Evolutionary conservation across 2,329 filamentous ascomycete species (phyloP), one percentile per base, ranked within the genome.

Genomic region (Fusarium sp.): DNA sequence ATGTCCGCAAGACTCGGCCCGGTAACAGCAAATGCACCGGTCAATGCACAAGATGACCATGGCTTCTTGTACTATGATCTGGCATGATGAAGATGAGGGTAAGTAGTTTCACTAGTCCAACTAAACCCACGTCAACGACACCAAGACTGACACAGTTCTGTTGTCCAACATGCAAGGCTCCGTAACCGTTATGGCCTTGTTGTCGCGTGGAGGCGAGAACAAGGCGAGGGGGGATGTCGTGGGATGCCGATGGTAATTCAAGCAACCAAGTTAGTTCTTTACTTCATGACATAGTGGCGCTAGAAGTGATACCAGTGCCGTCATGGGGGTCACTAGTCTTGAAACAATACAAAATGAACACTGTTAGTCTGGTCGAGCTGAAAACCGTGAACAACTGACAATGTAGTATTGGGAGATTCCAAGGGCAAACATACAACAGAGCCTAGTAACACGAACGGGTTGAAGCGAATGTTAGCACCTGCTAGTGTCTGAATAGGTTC

Each of bases 101-200:
- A 56, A 7, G 39, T 57, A 52, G 62, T 54, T 53, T 17, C 25
- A 44, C 47, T 45, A 43, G 55, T 65, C 30, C 43, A 59, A 46
- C 10, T 37, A n/a, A 37, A n/a, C 35, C 35, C 17, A 37, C 17
- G 35, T 37, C 33, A 32, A 47, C 20, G 48, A 49, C 43, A 58
- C 56, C 22, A 46, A 43, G 52, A 54, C 48, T 46, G 52, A 44
- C 33, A 58, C 57, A 23, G 40, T 44, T 51, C 41, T 46, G 37
- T 19, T 62, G 33, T 68, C 33, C 41, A 54, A 46, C 25, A 47
- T 60, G 55, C 32, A 52, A 44, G 32, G 23, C 35, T 58, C 56
- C 45, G n/a, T 17, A 62, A 63, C 35, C 25, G 46, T 56, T 54
- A 35, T 67, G 66, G 62, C 46, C 33, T 67, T 69, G 56, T 70